Base-by-base conservation (phyloP, 2,329 filamentous ascomycete genomes). In the Cladosporium sp. region DNA sequence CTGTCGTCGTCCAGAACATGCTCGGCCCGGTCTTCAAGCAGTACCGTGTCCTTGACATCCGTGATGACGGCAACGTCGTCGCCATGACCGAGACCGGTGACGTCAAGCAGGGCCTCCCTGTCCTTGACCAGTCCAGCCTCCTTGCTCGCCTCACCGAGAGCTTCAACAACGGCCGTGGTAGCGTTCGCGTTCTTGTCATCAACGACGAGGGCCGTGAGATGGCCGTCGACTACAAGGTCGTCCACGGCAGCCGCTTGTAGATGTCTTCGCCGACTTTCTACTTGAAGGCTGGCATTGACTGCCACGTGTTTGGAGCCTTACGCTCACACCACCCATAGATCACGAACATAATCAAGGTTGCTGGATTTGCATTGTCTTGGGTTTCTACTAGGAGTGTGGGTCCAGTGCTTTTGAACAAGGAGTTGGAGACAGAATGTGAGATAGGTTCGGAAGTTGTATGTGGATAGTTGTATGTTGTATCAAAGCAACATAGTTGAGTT, bases 1-100 rank as follows among this genome's bases (percentile, higher is more conserved):
- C 92, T 74, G 95, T 99, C 68, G 89, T 98, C 70, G 94, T 99
- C 76, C 95, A 99, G 90, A 98, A 94, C 85, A 98, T 99, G 93
- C 91, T 96, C 73, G 95, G 94, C 75, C 95, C 95, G 70, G 89
- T 98, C 85, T 97, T 98, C 92, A 98, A 98, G 92, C 95, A 98
- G 88, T 99, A 99, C 90, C 93, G 95, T 78, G 94, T 99, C 79
- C 90, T 99, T 69, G 95, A 99, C 85, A 90, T 99, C 81, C 89
- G 93, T 81, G 91, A 96, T 72, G 93, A 89, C 75, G 85, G 86
- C 76, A 82, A 83, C 73, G 81, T 99, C 77, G 92, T 96, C 72
- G 93, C 93, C 85, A 98, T 99, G 93, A 99, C 95, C 79, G 95
- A 99, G 90, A 92, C 90, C 71, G 93, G 95, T 75, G 94, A 99